Base-by-base conservation (phyloP, 768 basidiomycete species). In the Trametes villosa region DNA sequence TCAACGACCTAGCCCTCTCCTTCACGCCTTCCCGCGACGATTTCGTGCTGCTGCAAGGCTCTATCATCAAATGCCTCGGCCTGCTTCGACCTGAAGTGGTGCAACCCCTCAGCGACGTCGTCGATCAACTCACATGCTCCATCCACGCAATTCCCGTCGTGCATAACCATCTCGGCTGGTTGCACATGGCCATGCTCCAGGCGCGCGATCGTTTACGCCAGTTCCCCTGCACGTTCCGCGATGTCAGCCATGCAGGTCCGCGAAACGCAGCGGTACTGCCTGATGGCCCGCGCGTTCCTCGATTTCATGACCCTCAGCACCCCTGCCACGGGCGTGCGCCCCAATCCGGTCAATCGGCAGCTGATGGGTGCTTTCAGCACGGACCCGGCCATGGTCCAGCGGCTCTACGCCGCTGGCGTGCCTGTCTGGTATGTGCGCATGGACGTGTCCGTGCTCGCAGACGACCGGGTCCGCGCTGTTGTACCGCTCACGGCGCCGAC, bases 291-390 rank as follows among this genome's bases (percentile, higher is more conserved):
- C 5, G 50, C 50, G 31, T 51, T 31, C 18, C 30, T 51, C n/a
- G 50, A 51, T 33, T 51, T 30, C 33, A 2, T 4, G 11, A 6
- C 7, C 9, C 26, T 30, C 30, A 20, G 9, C 15, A 13, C 13
- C 33, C 33, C 33, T 13, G 33, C 33, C 13, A 13, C 33, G 8
- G 33, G 33, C 13, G 13, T 34, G 33, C 18, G 12, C 18, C 17
- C 47, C 29, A 9, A 18, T 4, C 6, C 7, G 13, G 50, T 51
- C 3, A 31, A 51, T 9, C 31, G 9, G 20, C 33, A 33, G n/a
- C 15, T 33, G 18, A 51, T 51, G 50, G 50, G 50, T 4, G 50
- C 50, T 5, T 51, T 51, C 51, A 38, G n/a, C 34, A 52, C 51
- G 7, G 36, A 52, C 22, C 51, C 51, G 9, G 51, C 33, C 17